Conservation (phyloP, 2,329 filamentous ascomycete genomes). For the Talaromyces sp. region DNA sequence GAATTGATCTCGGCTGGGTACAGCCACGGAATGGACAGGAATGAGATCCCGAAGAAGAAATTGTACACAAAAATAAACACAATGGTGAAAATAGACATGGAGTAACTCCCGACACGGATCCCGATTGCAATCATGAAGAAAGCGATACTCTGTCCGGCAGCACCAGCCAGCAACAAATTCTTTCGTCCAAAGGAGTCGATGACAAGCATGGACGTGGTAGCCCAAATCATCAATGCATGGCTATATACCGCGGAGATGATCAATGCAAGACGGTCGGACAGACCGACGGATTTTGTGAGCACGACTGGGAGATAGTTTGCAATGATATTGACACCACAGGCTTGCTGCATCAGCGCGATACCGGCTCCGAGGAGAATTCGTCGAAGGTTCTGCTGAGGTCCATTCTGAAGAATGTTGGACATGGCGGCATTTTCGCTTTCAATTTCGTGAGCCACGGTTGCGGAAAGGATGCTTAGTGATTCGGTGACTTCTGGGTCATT, state of each 20-base stretch:
- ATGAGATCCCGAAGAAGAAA: not conserved
- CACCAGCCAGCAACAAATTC: not conserved
- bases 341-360: constrained; percentile 48
- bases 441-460: constrained; percentile 37
- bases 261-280: constrained; percentile 23
- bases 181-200: not conserved
- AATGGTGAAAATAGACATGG: not conserved
- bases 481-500: constrained; percentile 6
- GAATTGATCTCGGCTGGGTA: not conserved
- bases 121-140: not conserved
- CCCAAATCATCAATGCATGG: not conserved
- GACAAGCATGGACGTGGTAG: not conserved
- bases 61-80: not conserved
- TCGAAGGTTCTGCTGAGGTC: constrained; percentile 39
- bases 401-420: constrained; percentile 39
- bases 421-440: constrained; percentile 30
- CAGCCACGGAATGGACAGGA: not conserved
- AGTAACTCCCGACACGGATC: not conserved
- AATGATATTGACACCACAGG: constrained; percentile 28
- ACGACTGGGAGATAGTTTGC: constrained; percentile 20
- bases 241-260: constrained; percentile 19
- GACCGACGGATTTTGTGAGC: constrained; percentile 18
- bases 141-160: not conserved
- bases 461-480: not conserved
- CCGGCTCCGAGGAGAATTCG: constrained; percentile 43